Evolutionary conservation across 345 rosid species (phyloP).

Genomic region (Eutrema yunnanense): DNA sequence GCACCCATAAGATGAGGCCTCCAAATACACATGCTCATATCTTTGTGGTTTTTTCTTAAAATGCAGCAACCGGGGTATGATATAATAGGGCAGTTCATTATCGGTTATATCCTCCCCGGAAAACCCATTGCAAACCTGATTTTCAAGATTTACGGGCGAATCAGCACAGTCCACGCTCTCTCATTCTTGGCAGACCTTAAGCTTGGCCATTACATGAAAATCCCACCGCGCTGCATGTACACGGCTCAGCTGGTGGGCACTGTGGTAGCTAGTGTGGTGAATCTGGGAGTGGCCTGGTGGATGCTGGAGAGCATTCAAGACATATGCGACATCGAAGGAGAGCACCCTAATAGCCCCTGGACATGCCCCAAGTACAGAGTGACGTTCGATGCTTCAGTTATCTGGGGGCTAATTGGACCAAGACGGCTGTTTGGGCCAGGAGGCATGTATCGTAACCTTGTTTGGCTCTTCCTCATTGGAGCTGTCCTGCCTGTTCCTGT

Average conservation of each 20-base stretch:
- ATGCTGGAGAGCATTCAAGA: constrained; percentile 84
- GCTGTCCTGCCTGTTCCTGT: constrained; percentile 90
- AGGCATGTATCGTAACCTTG: constrained; percentile 86
- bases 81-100: constrained; percentile 94
- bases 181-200: constrained; percentile 97
- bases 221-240: constrained; percentile 98
- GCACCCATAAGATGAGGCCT: not conserved
- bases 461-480: constrained; percentile 93
- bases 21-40: not conserved
- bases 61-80: constrained; percentile 99
- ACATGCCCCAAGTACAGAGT: constrained; percentile 97
- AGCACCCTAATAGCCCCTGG: constrained; percentile 92
- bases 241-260: constrained; percentile 95
- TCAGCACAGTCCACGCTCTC: constrained; percentile 92
- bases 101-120: constrained; percentile 87
- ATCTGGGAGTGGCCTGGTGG: constrained; percentile 99
- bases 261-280: constrained; percentile 64
- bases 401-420: constrained; percentile 97
- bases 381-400: constrained; percentile 94
- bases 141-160: constrained; percentile 95
- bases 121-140: constrained; percentile 91
- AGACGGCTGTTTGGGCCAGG: constrained; percentile 80
- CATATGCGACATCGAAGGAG: constrained; percentile 69
- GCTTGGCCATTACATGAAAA: constrained; percentile 98
- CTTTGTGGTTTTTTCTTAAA: not conserved